Evolutionary conservation across 257 asterid species (phyloP).

Genomic region (Voacanga thouarsii): DNA sequence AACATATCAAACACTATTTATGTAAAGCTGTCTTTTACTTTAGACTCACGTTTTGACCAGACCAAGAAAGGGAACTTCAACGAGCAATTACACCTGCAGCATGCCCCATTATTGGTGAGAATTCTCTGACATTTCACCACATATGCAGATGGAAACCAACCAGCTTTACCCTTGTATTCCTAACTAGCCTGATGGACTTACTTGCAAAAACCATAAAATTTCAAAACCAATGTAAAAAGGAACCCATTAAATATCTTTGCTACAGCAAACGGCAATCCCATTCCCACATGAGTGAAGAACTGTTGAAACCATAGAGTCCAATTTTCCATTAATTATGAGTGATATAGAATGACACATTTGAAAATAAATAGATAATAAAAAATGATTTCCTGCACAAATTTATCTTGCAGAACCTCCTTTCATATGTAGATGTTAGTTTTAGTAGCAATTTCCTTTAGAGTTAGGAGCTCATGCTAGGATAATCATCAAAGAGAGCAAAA

Average conservation of each 20-base stretch:
- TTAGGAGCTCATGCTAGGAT: no score
- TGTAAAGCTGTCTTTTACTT: background rate
- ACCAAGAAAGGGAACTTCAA: background rate
- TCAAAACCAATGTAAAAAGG: background rate
- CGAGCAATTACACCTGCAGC: background rate
- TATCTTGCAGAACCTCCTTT: background rate
- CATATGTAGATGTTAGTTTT: background rate
- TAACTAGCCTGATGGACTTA: constrained; percentile 86
- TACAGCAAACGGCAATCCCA: background rate
- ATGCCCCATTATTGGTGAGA: constrained; percentile 55
- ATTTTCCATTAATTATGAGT: no score
- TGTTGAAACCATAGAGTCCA: background rate
- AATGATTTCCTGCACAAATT: background rate
- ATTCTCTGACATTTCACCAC: constrained; percentile 82
- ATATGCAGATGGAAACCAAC: constrained; percentile 85
- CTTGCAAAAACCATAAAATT: constrained; percentile 36
- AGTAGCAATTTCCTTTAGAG: background rate
- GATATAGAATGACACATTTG: no score
- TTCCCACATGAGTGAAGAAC: background rate
- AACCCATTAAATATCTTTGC: background rate
- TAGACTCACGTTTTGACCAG: background rate
- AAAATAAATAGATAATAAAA: background rate
- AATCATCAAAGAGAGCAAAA: background rate
- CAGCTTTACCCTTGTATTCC: constrained; percentile 86
- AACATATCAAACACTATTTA: background rate